A percentile compares a stretch with the other conserved stretches of the same genome.
These are phyloP conservation scores for Salix caprea DNA, from an alignment of 345 rosid species.

Conservation along the genomic window DNA sequence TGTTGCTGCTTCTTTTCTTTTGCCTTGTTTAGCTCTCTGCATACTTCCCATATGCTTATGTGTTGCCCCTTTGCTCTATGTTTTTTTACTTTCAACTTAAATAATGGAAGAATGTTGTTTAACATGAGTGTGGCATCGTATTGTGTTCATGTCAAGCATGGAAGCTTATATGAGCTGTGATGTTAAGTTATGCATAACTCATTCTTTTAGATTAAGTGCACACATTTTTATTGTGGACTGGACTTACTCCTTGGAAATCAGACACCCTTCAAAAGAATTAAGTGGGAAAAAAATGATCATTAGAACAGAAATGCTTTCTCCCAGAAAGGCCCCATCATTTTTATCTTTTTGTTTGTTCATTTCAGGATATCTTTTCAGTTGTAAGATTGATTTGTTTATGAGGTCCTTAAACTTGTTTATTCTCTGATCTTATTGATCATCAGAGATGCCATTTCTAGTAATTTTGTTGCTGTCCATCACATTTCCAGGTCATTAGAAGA, in stretches of 20 bases:
- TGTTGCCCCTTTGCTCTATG: background rate
- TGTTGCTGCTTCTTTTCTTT: background rate
- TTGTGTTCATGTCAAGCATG: background rate
- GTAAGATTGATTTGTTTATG: background rate
- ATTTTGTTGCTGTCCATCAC: slow-evolving; percentile 1
- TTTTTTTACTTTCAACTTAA: background rate
- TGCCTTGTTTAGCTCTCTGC: background rate
- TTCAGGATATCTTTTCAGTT: background rate
- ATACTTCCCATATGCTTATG: background rate
- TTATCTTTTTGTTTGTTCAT: background rate
- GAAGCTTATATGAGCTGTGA: background rate
- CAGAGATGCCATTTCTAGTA: slow-evolving; percentile 11
- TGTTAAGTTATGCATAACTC: background rate
- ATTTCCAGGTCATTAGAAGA: slow-evolving; percentile 81
- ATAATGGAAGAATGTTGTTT: slow-evolving; percentile 4
- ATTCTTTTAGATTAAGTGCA: background rate
- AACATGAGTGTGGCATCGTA: background rate
- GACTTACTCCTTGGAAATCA: background rate
- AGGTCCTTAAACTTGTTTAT: background rate
- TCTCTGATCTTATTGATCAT: background rate
- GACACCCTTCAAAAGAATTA: background rate
- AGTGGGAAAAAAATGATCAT: background rate
- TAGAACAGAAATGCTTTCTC: background rate
- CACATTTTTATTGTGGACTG: background rate
- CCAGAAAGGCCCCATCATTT: background rate